A percentile compares a stretch with the other conserved stretches of the same genome.
phyloP scores from a whole-genome alignment of 768 basidiomycete species.

The Suillus cothurnatus region DNA sequence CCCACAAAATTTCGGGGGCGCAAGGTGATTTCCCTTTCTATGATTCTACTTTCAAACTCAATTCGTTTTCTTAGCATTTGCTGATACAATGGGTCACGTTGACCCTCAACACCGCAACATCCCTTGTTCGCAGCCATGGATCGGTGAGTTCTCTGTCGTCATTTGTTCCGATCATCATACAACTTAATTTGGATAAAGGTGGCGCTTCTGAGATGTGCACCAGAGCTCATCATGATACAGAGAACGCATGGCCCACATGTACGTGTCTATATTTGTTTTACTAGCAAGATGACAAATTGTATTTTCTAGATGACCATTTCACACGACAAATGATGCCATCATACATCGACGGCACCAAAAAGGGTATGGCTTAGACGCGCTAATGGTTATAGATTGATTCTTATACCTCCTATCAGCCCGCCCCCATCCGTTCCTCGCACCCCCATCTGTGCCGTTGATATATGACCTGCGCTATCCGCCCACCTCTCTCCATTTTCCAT shows the following conservation, averaged over 20 bases:
- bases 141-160: background rate
- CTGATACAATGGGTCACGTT: too few relatives aligned
- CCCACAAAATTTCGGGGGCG: too few relatives aligned
- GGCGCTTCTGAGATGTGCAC: background rate
- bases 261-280: background rate
- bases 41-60: too few relatives aligned
- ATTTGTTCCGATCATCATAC: background rate
- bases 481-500: background rate
- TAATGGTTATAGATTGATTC: too few relatives aligned
- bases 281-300: background rate
- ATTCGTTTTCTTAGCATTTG: too few relatives aligned
- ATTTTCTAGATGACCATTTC: background rate
- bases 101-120: background rate
- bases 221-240: background rate
- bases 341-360: background rate
- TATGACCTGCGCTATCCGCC: constrained; percentile 11
- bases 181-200: background rate
- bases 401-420: background rate
- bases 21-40: background rate
- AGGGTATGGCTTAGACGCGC: background rate
- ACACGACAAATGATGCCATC: background rate
- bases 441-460: background rate
- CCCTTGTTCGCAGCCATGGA: background rate
- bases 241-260: background rate
- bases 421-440: background rate